Base-by-base conservation (phyloP, 306 rosid species). In the Prunus mongolica region DNA sequence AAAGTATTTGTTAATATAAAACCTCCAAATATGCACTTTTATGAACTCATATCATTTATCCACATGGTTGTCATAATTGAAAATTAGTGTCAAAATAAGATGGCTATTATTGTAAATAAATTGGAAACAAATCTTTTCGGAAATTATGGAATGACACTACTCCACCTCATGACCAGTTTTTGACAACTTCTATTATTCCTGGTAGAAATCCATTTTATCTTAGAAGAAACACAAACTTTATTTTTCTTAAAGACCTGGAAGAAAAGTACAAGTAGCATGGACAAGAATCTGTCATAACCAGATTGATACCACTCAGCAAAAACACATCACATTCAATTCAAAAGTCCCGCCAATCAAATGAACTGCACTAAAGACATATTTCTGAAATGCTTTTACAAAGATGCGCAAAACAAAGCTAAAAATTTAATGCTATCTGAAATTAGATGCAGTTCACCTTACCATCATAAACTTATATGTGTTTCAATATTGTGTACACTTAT, bases 241-340 rank as follows among this genome's bases (percentile, higher is more conserved):
- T 55, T 2, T 6, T 54, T 66, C n/a, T n/a, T 66, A 44, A 45
- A 46, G 2, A 14, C 22, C 13, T 20, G 7, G 51, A 41, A 66
- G 27, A 5, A 46, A 49, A 46, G 18, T 1, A 24, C 3, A 24
- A 67, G 72, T 24, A 67, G 72, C 56, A 67, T 3, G 72, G 3
- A 22, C 4, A 55, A 49, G 20, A 46, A 67, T 67, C 38, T 27
- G 46, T 67, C 72, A 46, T 24, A 67, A 67, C 24, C 72, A 68
- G 8, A 68, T 14, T 1, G 5, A 46, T 56, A 45, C 18, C 9
- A 27, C 27, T 51, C 27, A 68, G 34, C 8, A 46, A 16, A 67
- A 67, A 46, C 72, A 67, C 28, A 47, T 46, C 15, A 20, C 38
- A 68, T 25, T 68, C 72, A 47, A 47, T 15, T 68, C 72, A 68